Evolutionary conservation across 2,329 filamentous ascomycete species (phyloP).

Genomic region (Leptographium radiaticola): DNA sequence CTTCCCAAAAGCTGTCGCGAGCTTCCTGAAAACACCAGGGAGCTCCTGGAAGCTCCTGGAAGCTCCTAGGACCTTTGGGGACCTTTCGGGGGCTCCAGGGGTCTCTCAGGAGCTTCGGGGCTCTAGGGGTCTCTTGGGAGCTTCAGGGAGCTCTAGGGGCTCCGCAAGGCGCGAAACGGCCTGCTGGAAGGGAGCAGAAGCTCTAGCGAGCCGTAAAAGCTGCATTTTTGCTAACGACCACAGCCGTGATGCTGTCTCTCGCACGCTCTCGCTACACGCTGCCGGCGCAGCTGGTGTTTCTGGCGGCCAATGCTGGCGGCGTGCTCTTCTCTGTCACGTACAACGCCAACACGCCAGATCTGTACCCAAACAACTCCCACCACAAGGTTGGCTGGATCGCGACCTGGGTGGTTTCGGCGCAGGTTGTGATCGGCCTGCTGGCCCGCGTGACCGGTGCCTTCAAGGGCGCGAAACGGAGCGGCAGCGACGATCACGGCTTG

Average conservation of each 20-base stretch:
- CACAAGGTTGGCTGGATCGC: slow-evolving; percentile 78
- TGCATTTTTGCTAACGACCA: background rate
- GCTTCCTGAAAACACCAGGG: background rate
- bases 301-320: slow-evolving; percentile 49
- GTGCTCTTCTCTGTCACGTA: slow-evolving; percentile 57
- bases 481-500: background rate
- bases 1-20: background rate
- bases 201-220: background rate
- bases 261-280: slow-evolving; percentile 65
- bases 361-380: slow-evolving; percentile 82
- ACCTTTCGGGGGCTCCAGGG: background rate
- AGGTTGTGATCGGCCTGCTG: slow-evolving; percentile 55
- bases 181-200: background rate
- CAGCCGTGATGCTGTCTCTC: slow-evolving; percentile 77
- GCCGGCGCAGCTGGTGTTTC: slow-evolving; percentile 53
- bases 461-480: background rate
- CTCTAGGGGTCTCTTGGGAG: too few species aligned
- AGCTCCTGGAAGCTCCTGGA: background rate
- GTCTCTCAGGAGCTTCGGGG: too few species aligned
- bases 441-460: slow-evolving; percentile 42
- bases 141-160: too few species aligned
- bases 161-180: too few species aligned
- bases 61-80: background rate
- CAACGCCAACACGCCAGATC: slow-evolving; percentile 67
- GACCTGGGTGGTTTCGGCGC: slow-evolving; percentile 57